Percentiles rank a stretch among this genome's conserved stretches.
These are phyloP conservation scores for Amanita fuliginea DNA, from an alignment of 768 basidiomycete genomes.

Conservation along the genomic window DNA sequence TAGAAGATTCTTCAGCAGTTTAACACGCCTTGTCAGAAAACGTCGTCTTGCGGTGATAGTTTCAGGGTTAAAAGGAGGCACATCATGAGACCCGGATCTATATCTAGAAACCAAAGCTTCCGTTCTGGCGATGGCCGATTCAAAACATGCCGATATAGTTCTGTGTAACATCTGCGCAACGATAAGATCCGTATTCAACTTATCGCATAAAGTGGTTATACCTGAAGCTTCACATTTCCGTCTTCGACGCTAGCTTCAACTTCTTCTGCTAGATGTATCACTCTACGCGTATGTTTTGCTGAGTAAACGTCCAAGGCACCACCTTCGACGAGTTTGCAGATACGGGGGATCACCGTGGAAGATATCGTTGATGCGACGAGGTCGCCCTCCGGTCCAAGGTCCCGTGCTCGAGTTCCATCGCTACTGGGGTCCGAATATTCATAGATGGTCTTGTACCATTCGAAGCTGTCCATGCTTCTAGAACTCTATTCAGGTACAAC, in stretches of 20 bases:
- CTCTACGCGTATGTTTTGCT: conserved; percentile 40
- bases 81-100: conserved; percentile 19
- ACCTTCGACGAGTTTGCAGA: conserved; percentile 64
- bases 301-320: conserved; percentile 84
- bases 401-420: conserved; percentile 28
- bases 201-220: conserved; percentile 16
- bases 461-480: conserved; percentile 62
- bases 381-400: conserved; percentile 77
- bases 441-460: conserved; percentile 74
- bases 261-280: conserved; percentile 72
- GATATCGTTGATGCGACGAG: conserved; percentile 81
- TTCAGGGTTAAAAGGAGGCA: conserved; percentile 62
- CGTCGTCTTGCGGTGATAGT: conserved; percentile 61
- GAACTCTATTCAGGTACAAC: conserved; percentile 25
- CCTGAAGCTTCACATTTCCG: conserved; percentile 55
- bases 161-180: conserved; percentile 42
- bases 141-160: conserved; percentile 39
- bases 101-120: conserved; percentile 41
- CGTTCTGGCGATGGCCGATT: conserved; percentile 40
- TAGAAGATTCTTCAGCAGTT: conserved; percentile 64
- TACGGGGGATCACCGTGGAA: conserved; percentile 67
- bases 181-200: background rate
- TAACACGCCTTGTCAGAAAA: conserved; percentile 53
- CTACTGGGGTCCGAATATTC: conserved; percentile 56
- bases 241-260: conserved; percentile 63